Evolutionary conservation across 352 stramenopile genomes (phyloP).

Genomic region (Paralagenidium karlingii): DNA sequence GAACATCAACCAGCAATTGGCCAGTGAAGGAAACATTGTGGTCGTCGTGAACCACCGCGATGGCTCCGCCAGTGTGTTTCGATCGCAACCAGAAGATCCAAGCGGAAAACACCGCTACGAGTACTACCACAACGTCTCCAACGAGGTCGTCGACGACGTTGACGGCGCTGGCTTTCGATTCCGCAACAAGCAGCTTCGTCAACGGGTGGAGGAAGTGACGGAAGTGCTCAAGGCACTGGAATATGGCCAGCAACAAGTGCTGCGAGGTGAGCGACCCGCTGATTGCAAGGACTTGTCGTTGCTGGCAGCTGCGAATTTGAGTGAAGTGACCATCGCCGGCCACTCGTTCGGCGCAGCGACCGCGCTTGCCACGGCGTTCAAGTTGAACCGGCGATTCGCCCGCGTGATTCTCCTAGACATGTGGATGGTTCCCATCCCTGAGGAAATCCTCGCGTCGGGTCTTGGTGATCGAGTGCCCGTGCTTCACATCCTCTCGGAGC

Average conservation of each 20-base stretch:
- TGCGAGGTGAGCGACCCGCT: too few species aligned
- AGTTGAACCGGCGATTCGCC: slow-evolving; percentile 29
- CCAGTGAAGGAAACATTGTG: slow-evolving; percentile 43
- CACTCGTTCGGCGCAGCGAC: slow-evolving; percentile 60
- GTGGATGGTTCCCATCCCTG: slow-evolving; percentile 53
- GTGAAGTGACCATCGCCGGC: slow-evolving; percentile 25
- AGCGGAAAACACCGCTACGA: slow-evolving; percentile 11
- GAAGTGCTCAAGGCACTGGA: slow-evolving; percentile 23
- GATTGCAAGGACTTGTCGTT: too few species aligned
- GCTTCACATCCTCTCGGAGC: slow-evolving; percentile 48
- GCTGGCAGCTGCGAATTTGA: slow-evolving; percentile 17
- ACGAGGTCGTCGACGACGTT: slow-evolving; percentile 26
- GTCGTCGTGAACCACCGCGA: slow-evolving; percentile 49
- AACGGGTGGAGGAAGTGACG: slow-evolving; percentile 36
- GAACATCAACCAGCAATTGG: slow-evolving; percentile 43
- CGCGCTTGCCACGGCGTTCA: slow-evolving; percentile 27
- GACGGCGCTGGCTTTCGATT: slow-evolving; percentile 39
- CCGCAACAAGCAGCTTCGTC: slow-evolving; percentile 39
- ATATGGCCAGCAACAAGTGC: slow-evolving; percentile 9
- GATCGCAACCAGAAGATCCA: slow-evolving; percentile 12
- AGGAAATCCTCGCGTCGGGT: slow-evolving; percentile 14
- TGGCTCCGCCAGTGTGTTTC: slow-evolving; percentile 45
- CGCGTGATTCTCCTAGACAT: slow-evolving; percentile 37
- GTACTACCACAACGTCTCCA: slow-evolving; percentile 49
- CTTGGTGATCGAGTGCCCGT: slow-evolving; percentile 23